Evolutionary conservation across 225 moss, liverwort and hornwort species (phyloP), one percentile per base, ranked within the genome.

Genomic region (Thuidium tamariscinum): DNA sequence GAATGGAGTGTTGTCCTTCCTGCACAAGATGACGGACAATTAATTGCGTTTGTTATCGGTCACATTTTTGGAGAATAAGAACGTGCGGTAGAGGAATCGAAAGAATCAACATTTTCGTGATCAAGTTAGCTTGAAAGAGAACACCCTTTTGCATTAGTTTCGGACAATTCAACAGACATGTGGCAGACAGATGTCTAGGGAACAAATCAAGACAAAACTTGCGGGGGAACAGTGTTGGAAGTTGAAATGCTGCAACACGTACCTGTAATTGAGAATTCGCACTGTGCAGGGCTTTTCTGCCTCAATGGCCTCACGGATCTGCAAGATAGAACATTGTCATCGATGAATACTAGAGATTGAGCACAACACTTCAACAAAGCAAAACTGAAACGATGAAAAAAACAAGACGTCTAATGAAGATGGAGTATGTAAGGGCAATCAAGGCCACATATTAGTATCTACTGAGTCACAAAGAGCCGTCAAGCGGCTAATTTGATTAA

Each of bases 201-300:
- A 67, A 82, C 13, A 57, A 41, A 74, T 42, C 46, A n/a, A 83
- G n/a, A 32, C 64, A 63, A 48, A 63, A 48, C 16, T 11, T n/a
- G 10, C 11, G 12, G 13, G 12, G 13, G 36, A 22, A n/a, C 17
- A 7, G 16, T 49, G 26, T 59, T 25, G 14, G 63, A 65, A 72
- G 39, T 21, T 51, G 41, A 70, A 39, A 46, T 48, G 66, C 22
- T 87, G 39, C 60, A 55, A 68, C 34, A n/a, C 46, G 21, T n/a
- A 95, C 95, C 93, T 94, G 87, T 97, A 96, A 78, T 97, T 95
- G 37, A 97, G 81, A 52, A 97, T 89, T 54, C 95, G 88, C 21
- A 95, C 94, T 30, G 94, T 94, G 88, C 96, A 95, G 9, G 97
- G 79, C 86, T 87, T 90, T 76, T 93, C 91, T 81, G 87, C 87